Percentiles rank a stretch among this genome's conserved stretches.
Conservation (phyloP, 805 yeast genomes). For the Spathaspora gorwiae region DNA sequence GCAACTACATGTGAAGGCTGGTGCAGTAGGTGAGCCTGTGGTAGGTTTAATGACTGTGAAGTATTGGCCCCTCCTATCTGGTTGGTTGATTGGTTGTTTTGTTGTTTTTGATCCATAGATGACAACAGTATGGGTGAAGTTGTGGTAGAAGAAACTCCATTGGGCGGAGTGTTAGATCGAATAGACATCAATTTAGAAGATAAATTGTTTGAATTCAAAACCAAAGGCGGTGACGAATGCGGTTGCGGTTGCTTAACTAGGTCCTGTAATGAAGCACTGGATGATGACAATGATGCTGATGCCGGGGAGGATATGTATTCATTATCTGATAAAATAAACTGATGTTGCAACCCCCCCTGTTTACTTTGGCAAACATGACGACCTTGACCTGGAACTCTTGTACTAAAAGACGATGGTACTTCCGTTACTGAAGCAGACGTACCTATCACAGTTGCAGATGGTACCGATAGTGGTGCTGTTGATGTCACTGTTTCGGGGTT, state of each 20-base stretch:
- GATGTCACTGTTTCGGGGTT: background rate
- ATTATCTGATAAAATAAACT: background rate
- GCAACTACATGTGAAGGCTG: background rate
- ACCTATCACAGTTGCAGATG: background rate
- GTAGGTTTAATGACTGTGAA: background rate
- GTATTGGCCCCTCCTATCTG: background rate
- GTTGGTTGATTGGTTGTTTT: background rate
- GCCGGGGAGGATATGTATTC: background rate
- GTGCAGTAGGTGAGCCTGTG: background rate
- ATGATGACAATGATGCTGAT: background rate
- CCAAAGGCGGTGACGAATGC: background rate
- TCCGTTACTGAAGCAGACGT: background rate
- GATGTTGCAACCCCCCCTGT: background rate
- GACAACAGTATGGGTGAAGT: slow-evolving; percentile 6
- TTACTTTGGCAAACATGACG: background rate
- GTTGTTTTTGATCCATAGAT: slow-evolving; percentile 5
- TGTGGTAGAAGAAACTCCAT: slow-evolving; percentile 3
- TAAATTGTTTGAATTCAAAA: background rate
- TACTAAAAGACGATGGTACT: background rate
- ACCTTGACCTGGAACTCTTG: too few species aligned
- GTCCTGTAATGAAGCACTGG: slow-evolving; percentile 3
- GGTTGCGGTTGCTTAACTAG: slow-evolving; percentile 6
- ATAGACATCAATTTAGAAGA: slow-evolving; percentile 5
- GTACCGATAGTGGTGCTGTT: background rate
- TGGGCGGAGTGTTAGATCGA: slow-evolving; percentile 2